phyloP scores from a whole-genome alignment of 768 basidiomycete genomes.

The Termitomyces sp. region DNA sequence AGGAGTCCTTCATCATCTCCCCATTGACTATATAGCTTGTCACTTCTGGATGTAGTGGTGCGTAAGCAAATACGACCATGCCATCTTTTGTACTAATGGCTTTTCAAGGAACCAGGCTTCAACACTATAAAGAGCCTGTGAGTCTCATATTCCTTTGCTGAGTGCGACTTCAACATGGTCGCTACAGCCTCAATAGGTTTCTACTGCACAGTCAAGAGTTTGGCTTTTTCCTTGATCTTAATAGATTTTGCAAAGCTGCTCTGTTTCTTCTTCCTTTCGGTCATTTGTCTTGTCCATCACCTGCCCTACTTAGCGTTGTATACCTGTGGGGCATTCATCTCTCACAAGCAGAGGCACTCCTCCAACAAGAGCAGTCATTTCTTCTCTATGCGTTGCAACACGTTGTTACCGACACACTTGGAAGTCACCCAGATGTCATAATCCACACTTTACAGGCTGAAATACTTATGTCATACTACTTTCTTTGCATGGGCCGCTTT shows the following conservation, averaged over 20 bases:
- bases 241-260: constrained; percentile 40
- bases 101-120: constrained; percentile 32
- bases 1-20: constrained; percentile 38
- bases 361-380: constrained; percentile 39
- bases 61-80: constrained; percentile 9
- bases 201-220: constrained; percentile 50
- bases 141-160: constrained; percentile 8
- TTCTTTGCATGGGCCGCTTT: constrained; percentile 52
- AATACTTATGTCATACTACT: constrained; percentile 60
- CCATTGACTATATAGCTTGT: constrained; percentile 26
- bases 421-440: constrained; percentile 42
- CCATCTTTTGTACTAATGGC: neutral
- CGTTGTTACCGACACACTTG: constrained; percentile 38
- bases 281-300: constrained; percentile 39
- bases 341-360: constrained; percentile 31
- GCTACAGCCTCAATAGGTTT: constrained; percentile 51
- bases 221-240: constrained; percentile 57
- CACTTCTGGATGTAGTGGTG: constrained; percentile 34
- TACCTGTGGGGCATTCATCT: constrained; percentile 51
- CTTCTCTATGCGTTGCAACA: constrained; percentile 44
- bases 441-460: constrained; percentile 56
- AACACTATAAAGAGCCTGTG: constrained; percentile 32
- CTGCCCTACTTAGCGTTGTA: constrained; percentile 41
- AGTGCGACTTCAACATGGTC: constrained; percentile 3
- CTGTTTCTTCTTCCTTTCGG: constrained; percentile 46